A percentile compares a stretch with the other conserved stretches of the same genome.
phyloP scores from a whole-genome alignment of 2,329 filamentous ascomycete species.

The Neopestalotiopsis rosae region DNA sequence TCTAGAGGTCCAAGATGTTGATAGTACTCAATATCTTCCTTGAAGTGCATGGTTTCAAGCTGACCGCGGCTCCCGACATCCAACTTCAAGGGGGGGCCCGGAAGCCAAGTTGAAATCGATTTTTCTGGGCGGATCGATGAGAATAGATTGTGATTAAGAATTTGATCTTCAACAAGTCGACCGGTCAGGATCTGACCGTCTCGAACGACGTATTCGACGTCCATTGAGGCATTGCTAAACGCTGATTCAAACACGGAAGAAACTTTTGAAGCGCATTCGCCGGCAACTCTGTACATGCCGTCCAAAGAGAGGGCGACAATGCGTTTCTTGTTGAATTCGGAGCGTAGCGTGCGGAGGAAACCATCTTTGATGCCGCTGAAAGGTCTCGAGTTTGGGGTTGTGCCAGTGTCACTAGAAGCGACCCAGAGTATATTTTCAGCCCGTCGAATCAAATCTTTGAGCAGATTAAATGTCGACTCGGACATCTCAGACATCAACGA shows the following conservation, averaged over 20 bases:
- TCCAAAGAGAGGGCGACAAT: conserved; percentile 30
- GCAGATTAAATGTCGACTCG: conserved; percentile 25
- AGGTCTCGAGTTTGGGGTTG: conserved; percentile 18
- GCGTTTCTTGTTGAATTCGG: conserved; percentile 32
- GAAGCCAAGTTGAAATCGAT: neutral
- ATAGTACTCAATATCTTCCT: neutral
- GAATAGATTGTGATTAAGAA: neutral
- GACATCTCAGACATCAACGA: conserved; percentile 31
- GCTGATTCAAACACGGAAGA: neutral
- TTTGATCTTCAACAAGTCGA: conserved; percentile 5
- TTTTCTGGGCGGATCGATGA: neutral
- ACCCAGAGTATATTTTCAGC: conserved; percentile 34
- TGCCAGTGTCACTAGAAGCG: conserved; percentile 20
- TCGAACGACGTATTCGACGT: conserved; percentile 6
- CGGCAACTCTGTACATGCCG: neutral
- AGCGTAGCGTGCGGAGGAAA: conserved; percentile 32
- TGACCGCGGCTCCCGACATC: neutral
- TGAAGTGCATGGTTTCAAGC: conserved; percentile 12
- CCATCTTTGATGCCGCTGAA: conserved; percentile 28
- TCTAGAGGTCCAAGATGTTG: neutral
- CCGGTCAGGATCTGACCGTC: conserved; percentile 1
- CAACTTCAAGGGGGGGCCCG: conserved; percentile 5
- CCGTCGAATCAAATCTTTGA: conserved; percentile 27
- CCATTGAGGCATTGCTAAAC: neutral
- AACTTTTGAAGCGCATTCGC: neutral